A percentile compares a stretch with the other conserved stretches of the same genome.
Conservation (phyloP, 2,329 filamentous ascomycete genomes). For the Aureobasidium zeae region DNA sequence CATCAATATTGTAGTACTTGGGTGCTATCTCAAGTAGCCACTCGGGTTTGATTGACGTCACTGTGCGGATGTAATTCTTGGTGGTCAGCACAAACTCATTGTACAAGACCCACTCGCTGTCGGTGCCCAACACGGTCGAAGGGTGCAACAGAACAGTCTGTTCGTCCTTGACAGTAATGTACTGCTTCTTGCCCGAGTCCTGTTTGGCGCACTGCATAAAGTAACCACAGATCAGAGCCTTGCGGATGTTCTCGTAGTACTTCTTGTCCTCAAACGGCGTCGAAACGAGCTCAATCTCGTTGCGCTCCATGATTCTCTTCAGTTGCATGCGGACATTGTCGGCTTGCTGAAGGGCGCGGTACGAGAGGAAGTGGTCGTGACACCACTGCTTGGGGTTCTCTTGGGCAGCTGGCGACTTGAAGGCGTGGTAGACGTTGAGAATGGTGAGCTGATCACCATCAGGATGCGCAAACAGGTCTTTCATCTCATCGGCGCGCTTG, state of each 20-base stretch:
- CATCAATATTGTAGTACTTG: constrained; percentile 76
- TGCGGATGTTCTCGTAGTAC: constrained; percentile 95
- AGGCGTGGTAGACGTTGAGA: constrained; percentile 95
- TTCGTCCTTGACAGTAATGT: constrained; percentile 93
- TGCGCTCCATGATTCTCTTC: constrained; percentile 92
- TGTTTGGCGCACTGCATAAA: constrained; percentile 99
- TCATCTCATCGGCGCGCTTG: constrained; percentile 96
- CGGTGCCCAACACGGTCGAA: constrained; percentile 76
- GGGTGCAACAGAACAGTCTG: constrained; percentile 90
- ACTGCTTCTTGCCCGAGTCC: constrained; percentile 78
- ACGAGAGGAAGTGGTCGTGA: constrained; percentile 89
- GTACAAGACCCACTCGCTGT: constrained; percentile 95
- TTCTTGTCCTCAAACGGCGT: constrained; percentile 91
- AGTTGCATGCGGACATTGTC: constrained; percentile 91
- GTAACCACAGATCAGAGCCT: constrained; percentile 85
- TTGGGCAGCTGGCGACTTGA: constrained; percentile 66
- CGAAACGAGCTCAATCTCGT: constrained; percentile 74
- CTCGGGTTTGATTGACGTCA: constrained; percentile 84
- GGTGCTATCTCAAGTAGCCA: constrained; percentile 97
- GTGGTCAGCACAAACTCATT: constrained; percentile 97
- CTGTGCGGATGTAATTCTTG: constrained; percentile 95
- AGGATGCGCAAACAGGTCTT: constrained; percentile 79
- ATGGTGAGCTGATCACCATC: constrained; percentile 95
- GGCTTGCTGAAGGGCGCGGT: constrained; percentile 78
- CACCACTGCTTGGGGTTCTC: constrained; percentile 83